These are phyloP conservation scores for Talaromyces verruculosus DNA, from an alignment of 2,329 filamentous ascomycete genomes.

Conservation along the genomic window DNA sequence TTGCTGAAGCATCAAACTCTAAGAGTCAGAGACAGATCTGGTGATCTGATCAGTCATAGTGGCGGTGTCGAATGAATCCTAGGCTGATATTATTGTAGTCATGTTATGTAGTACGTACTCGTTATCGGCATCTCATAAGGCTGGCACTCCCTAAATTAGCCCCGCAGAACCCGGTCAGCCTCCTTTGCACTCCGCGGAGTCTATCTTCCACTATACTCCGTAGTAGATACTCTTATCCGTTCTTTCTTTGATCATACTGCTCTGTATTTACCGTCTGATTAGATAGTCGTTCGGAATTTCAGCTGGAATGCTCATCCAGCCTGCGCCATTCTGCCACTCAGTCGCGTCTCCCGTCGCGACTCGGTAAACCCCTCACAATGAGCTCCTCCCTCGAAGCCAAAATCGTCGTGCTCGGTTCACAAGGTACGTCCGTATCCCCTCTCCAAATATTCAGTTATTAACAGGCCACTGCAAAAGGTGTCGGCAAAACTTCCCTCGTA, in stretches of 20 bases:
- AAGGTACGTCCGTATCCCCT: slow-evolving; percentile 38
- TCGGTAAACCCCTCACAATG: slow-evolving; percentile 34
- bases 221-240: no score
- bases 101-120: neutral
- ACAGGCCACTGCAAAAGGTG: slow-evolving; percentile 35
- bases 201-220: neutral
- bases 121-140: slow-evolving; percentile 6
- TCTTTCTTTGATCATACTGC: no score
- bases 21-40: neutral
- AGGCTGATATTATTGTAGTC: neutral
- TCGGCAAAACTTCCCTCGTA: slow-evolving; percentile 55
- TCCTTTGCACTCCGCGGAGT: slow-evolving; percentile 4
- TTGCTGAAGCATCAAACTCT: neutral
- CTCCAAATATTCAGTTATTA: slow-evolving; percentile 3
- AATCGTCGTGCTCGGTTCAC: slow-evolving; percentile 53
- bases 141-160: slow-evolving; percentile 14
- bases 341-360: slow-evolving; percentile 29
- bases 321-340: slow-evolving; percentile 26
- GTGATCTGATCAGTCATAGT: slow-evolving; percentile 14
- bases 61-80: neutral
- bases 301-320: slow-evolving; percentile 31
- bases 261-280: no score
- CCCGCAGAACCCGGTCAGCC: slow-evolving; percentile 14
- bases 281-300: no score
- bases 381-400: slow-evolving; percentile 54